phyloP scores from a whole-genome alignment of 2,329 filamentous ascomycete species.

The Fusarium sp. region DNA sequence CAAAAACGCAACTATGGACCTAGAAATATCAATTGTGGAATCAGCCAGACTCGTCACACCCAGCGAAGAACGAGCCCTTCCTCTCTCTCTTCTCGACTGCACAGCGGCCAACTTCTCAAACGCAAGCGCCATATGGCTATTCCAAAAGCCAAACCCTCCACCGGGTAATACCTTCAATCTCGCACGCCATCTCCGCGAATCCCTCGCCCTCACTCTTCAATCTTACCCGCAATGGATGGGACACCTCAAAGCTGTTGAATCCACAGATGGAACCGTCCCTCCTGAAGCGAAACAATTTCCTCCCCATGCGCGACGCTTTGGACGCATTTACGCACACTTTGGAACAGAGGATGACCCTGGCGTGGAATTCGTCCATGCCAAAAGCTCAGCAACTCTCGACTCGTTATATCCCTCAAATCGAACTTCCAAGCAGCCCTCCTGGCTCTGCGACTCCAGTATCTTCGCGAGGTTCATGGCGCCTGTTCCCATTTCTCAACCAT shows the following conservation, averaged over 20 bases:
- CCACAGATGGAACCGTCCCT: conserved; percentile 14
- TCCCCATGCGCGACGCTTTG: conserved; percentile 38
- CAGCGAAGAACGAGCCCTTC: conserved; percentile 8
- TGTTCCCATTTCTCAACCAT: conserved; percentile 2
- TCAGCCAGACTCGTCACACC: not conserved
- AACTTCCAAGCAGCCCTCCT: conserved; percentile 9
- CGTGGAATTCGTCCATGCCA: conserved; percentile 35
- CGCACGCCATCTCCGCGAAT: conserved; percentile 14
- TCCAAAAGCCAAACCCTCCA: conserved; percentile 10
- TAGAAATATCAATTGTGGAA: conserved; percentile 7
- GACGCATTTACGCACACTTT: conserved; percentile 41
- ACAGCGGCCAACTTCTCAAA: conserved; percentile 44
- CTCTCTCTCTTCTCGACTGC: conserved; percentile 43
- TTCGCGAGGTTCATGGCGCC: conserved; percentile 29
- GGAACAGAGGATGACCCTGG: conserved; percentile 37
- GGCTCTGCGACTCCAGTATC: conserved; percentile 17
- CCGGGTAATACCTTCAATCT: not conserved
- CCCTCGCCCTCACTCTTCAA: conserved; percentile 23
- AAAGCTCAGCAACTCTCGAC: conserved; percentile 22
- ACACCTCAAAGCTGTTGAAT: conserved; percentile 28
- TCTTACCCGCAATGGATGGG: conserved; percentile 44
- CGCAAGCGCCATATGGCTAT: conserved; percentile 45
- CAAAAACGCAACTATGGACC: not conserved
- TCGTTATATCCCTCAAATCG: conserved; percentile 28
- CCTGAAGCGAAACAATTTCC: conserved; percentile 32